Conservation (phyloP, 179 eudicot genomes). For the Spinacia oleracea region DNA sequence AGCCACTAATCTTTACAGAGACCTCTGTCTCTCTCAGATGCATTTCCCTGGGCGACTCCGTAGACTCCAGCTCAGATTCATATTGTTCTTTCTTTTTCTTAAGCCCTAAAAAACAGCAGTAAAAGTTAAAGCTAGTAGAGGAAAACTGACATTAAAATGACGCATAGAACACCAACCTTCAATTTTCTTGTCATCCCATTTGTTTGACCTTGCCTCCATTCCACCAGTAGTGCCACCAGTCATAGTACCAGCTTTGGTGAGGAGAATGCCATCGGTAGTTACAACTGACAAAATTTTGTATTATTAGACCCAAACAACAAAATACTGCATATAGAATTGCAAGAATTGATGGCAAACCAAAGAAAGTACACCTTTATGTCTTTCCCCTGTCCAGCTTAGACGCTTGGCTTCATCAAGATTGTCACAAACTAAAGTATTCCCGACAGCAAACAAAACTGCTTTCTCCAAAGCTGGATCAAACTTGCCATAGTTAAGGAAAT, state of each 20-base stretch:
- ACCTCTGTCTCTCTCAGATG: constrained; percentile 90
- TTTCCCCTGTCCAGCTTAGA: constrained; percentile 94
- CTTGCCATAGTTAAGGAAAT: constrained; percentile 62
- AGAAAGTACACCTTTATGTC: constrained; percentile 69
- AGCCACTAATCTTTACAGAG: constrained; percentile 90
- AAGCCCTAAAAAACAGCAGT: constrained; percentile 46
- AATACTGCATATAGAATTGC: background rate
- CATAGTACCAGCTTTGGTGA: constrained; percentile 97
- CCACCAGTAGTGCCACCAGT: constrained; percentile 99
- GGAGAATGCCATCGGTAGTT: constrained; percentile 85
- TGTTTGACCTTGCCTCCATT: constrained; percentile 97
- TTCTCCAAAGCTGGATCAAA: constrained; percentile 87
- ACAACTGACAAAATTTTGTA: constrained; percentile 53
- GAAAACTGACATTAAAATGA: constrained; percentile 12
- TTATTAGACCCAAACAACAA: constrained; percentile 21
- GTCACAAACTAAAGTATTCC: constrained; percentile 95
- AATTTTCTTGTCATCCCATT: constrained; percentile 94
- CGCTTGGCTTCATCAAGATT: constrained; percentile 86
- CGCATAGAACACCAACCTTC: constrained; percentile 58
- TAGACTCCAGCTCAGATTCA: constrained; percentile 77
- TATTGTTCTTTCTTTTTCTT: constrained; percentile 76
- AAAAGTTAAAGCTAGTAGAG: constrained; percentile 19
- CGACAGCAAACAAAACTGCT: constrained; percentile 93
- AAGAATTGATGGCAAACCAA: background rate
- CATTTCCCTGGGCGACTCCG: constrained; percentile 94